A percentile compares a stretch with the other conserved stretches of the same genome.
phyloP scores from a whole-genome alignment of 306 rosid genomes.

The Ormosia semicastrata region DNA sequence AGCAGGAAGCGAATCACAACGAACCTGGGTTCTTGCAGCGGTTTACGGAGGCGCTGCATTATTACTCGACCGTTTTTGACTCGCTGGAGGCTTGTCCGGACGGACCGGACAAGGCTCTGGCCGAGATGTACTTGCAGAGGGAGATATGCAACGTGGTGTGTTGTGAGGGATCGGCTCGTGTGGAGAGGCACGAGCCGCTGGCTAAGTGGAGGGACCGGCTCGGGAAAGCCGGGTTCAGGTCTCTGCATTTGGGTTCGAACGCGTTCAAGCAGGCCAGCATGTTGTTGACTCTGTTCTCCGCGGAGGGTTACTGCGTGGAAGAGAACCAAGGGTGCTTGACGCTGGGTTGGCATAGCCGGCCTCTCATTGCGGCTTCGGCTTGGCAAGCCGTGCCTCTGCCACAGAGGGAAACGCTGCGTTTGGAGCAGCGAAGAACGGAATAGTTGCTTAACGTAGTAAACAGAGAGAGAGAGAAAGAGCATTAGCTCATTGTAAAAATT shows the following conservation, averaged over 20 bases:
- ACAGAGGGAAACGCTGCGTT: slow-evolving; percentile 14
- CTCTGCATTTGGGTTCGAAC: slow-evolving; percentile 69
- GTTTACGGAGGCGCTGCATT: slow-evolving; percentile 81
- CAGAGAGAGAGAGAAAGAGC: neutral
- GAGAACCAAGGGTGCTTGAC: slow-evolving; percentile 83
- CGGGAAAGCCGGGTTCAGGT: slow-evolving; percentile 57
- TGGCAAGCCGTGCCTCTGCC: slow-evolving; percentile 52
- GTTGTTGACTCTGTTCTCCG: slow-evolving; percentile 76
- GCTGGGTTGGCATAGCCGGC: slow-evolving; percentile 90
- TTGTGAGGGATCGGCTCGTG: slow-evolving; percentile 74
- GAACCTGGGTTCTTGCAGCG: slow-evolving; percentile 71
- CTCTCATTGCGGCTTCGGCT: slow-evolving; percentile 85
- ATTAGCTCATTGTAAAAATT: slow-evolving; percentile 26
- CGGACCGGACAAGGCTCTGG: slow-evolving; percentile 72
- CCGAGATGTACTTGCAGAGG: slow-evolving; percentile 74
- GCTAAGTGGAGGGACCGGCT: slow-evolving; percentile 66
- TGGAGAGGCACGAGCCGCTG: slow-evolving; percentile 83
- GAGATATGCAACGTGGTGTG: slow-evolving; percentile 84
- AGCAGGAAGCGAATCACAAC: slow-evolving; percentile 88
- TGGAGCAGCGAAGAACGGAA: neutral
- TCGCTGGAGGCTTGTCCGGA: slow-evolving; percentile 72
- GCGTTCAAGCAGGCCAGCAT: slow-evolving; percentile 88
- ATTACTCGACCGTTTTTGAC: slow-evolving; percentile 85
- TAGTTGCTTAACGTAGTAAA: neutral
- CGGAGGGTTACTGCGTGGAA: slow-evolving; percentile 77